Evolutionary conservation across 257 asterid species (phyloP).

Genomic region (Nicotiana noctiflora): DNA sequence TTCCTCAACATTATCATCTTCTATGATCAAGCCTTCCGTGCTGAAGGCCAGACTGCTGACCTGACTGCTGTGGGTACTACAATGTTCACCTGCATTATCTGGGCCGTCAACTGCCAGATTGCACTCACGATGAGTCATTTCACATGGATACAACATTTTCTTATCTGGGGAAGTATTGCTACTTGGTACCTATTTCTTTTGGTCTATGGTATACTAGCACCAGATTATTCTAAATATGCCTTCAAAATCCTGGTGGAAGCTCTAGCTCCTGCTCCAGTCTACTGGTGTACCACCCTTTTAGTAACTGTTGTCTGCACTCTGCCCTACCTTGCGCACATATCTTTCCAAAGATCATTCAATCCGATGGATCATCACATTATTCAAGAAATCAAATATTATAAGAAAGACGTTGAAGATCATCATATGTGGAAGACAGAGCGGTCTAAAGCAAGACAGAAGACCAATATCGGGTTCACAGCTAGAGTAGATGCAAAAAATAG

Average conservation of each 20-base stretch:
- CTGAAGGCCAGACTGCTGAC: constrained; percentile 86
- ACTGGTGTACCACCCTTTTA: constrained; percentile 73
- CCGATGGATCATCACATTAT: constrained; percentile 95
- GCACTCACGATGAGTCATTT: constrained; percentile 87
- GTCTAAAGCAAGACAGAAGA: constrained; percentile 66
- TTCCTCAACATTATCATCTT: constrained; percentile 71
- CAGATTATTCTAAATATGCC: constrained; percentile 39
- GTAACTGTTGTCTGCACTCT: constrained; percentile 59
- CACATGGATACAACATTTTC: constrained; percentile 89
- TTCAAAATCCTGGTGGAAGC: constrained; percentile 52
- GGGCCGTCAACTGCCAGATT: constrained; percentile 88
- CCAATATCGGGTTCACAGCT: constrained; percentile 84
- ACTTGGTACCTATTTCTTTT: constrained; percentile 79
- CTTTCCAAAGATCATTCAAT: constrained; percentile 67
- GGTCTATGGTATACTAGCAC: constrained; percentile 46
- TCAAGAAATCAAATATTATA: constrained; percentile 79
- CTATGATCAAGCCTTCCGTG: constrained; percentile 78
- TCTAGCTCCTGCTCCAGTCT: constrained; percentile 82
- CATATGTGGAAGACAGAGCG: constrained; percentile 83
- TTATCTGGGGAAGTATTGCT: constrained; percentile 61
- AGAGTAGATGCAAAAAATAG: constrained; percentile 91
- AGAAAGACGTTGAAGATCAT: constrained; percentile 73
- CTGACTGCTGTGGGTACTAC: constrained; percentile 75
- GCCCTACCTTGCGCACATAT: constrained; percentile 75
- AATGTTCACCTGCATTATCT: constrained; percentile 88